Percentiles rank a stretch among this genome's conserved stretches.
phyloP scores from a whole-genome alignment of 352 stramenopile species.

The Globisporangium paddicum region DNA sequence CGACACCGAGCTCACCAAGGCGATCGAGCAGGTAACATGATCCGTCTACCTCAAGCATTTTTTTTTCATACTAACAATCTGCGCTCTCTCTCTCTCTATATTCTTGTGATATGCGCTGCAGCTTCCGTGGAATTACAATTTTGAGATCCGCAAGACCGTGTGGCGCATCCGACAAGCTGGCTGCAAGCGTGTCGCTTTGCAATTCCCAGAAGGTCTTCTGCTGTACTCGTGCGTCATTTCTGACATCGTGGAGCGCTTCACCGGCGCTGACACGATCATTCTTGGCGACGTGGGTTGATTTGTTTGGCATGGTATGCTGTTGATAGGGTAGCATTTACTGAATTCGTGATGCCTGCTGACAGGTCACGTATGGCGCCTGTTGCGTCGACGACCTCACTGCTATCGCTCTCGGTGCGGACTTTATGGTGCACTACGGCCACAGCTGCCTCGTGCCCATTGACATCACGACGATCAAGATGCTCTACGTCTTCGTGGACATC shows the following conservation, averaged over 20 bases:
- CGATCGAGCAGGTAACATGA: constrained; percentile 76
- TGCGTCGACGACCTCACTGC: constrained; percentile 99
- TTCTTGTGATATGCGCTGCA: constrained; percentile 14
- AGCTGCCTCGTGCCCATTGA: constrained; percentile 98
- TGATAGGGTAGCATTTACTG: too few species aligned
- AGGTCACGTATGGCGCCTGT: constrained; percentile 98
- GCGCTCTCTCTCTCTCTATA: background rate
- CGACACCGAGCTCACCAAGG: constrained; percentile 82
- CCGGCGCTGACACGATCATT: constrained; percentile 89
- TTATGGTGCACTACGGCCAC: constrained; percentile 99
- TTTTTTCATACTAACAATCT: background rate
- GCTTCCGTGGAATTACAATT: constrained; percentile 98
- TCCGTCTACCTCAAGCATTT: background rate
- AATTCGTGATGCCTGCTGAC: background rate
- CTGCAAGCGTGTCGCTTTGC: constrained; percentile 93
- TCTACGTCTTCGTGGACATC: constrained; percentile 99
- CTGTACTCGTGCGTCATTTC: constrained; percentile 98
- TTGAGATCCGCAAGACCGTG: constrained; percentile 98
- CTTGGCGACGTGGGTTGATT: constrained; percentile 92
- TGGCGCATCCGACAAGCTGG: constrained; percentile 91
- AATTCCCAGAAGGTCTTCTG: constrained; percentile 98
- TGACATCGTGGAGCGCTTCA: constrained; percentile 97
- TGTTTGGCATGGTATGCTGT: too few species aligned
- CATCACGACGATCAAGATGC: constrained; percentile 93
- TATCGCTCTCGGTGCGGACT: constrained; percentile 92